A percentile compares a stretch with the other conserved stretches of the same genome.
Evolutionary conservation across 2,329 filamentous ascomycete genomes (phyloP).

Genomic region (Pseudocercospora cruenta): DNA sequence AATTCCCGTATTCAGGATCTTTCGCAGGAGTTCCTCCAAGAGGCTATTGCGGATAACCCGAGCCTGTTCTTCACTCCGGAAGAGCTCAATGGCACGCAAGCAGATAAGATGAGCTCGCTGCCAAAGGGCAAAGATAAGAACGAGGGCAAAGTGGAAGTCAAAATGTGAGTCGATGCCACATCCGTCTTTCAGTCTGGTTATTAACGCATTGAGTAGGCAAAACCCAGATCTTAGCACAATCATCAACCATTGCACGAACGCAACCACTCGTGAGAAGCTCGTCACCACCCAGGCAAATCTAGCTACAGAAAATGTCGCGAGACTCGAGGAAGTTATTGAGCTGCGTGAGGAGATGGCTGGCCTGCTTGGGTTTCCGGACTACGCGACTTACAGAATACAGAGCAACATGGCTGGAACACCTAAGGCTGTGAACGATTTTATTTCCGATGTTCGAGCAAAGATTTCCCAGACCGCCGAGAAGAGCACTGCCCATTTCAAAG

Average conservation of each 20-base stretch:
- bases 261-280: not conserved
- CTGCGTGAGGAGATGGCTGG: not conserved
- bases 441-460: not conserved
- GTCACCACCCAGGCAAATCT: not conserved
- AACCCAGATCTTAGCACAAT: not conserved
- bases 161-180: constrained; percentile 76
- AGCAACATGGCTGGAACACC: not conserved
- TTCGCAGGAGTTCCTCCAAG: not conserved
- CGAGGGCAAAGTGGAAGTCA: constrained; percentile 66
- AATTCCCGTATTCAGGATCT: not conserved
- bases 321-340: not conserved
- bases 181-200: constrained; percentile 42
- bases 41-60: constrained; percentile 67
- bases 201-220: not conserved
- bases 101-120: constrained; percentile 66
- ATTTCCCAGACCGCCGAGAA: not conserved
- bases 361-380: not conserved
- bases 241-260: not conserved
- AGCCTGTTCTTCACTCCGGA: constrained; percentile 74
- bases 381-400: not conserved
- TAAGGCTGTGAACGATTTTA: constrained; percentile 6
- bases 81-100: constrained; percentile 72
- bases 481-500: not conserved
- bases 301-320: not conserved
- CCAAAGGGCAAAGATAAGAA: constrained; percentile 74